Conservation (phyloP, 495 filamentous ascomycete species). For the Tuber indicum region DNA sequence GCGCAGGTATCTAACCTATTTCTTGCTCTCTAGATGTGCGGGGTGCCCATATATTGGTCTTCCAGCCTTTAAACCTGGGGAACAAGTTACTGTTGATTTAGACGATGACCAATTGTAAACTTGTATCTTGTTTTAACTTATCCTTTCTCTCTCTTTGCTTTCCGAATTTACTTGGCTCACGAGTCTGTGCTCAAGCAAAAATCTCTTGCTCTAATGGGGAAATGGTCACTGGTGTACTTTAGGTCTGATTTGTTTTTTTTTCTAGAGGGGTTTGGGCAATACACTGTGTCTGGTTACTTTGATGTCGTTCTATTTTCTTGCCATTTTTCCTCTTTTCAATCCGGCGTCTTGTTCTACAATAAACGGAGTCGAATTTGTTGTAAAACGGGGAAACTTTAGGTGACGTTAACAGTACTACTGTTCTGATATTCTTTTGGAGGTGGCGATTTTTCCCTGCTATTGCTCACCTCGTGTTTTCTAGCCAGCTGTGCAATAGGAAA, state of each 20-base stretch:
- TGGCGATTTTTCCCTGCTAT: not conserved
- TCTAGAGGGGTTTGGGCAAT: not conserved
- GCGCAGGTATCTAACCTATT: not conserved
- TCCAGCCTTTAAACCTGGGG: conserved; percentile 91
- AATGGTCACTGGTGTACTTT: not conserved
- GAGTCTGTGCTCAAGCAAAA: conserved; percentile 14
- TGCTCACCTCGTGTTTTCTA: not conserved
- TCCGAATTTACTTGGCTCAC: conserved; percentile 3
- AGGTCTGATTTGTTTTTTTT: not conserved
- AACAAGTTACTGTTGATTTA: conserved; percentile 81
- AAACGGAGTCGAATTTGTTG: not conserved
- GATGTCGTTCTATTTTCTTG: not conserved
- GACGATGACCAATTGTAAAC: conserved; percentile 75
- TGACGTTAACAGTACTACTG: not conserved
- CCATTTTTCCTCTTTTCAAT: not conserved
- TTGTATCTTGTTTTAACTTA: conserved; percentile 7
- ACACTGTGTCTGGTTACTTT: not conserved
- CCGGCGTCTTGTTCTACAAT: not conserved
- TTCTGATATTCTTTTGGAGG: not conserved
- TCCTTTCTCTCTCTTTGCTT: not conserved
- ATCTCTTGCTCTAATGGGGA: not conserved
- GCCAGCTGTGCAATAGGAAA: not conserved
- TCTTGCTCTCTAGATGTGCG: conserved; percentile 44
- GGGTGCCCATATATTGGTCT: conserved; percentile 90
- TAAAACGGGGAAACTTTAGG: not conserved